Evolutionary conservation across 169 alveolate species (phyloP).

Genomic region (Cardiosporidium cionae): DNA sequence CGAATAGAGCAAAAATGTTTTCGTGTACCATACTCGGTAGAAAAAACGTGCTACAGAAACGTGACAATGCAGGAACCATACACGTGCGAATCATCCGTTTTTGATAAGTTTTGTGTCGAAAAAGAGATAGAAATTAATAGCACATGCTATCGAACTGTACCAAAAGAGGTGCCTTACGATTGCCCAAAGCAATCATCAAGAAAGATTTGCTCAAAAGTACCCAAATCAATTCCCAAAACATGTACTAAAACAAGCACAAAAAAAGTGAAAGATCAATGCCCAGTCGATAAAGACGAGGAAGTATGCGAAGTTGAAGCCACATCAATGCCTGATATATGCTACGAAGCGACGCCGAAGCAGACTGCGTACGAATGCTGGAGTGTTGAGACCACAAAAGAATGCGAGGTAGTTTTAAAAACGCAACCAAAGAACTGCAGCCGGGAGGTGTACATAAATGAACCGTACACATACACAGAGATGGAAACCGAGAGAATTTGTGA

Average conservation of each 20-base stretch:
- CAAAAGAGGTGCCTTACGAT: conserved; percentile 16
- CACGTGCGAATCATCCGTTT: conserved; percentile 7
- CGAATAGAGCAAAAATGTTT: conserved; percentile 22
- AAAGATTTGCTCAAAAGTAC: conserved; percentile 27
- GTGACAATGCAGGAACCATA: conserved; percentile 17
- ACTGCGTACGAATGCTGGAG: conserved; percentile 29
- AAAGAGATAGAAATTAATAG: conserved; percentile 3
- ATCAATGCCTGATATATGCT: conserved; percentile 8
- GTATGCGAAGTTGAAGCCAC: conserved; percentile 17
- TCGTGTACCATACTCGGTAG: conserved; percentile 20
- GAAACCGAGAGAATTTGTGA: conserved; percentile 14
- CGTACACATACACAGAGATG: conserved; percentile 15
- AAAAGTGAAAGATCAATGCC: conserved; percentile 14
- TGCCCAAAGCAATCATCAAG: conserved; percentile 21
- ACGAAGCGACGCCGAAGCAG: conserved; percentile 5
- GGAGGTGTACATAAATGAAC: conserved; percentile 20
- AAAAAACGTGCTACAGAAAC: conserved; percentile 24
- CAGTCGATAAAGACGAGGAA: conserved; percentile 7
- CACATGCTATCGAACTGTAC: conserved; percentile 12
- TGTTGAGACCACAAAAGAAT: conserved; percentile 17
- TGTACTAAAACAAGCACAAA: conserved; percentile 7
- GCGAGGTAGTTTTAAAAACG: conserved; percentile 16
- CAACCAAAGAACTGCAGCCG: conserved; percentile 15
- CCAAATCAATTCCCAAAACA: conserved; percentile 13
- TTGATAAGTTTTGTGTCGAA: conserved; percentile 15